Evolutionary conservation across 176 grass and related monocot genomes (phyloP).

Genomic region (Sorghum bicolor): Sorghum_bicolor_NCBIv3 NC_012871.2:71383501-71384000

Average conservation of each 20-base stretch:
- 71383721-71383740: too few species aligned
- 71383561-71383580: too few species aligned
- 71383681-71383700: too few species aligned
- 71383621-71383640: too few species aligned
- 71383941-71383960: constrained; percentile 36
- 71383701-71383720: too few species aligned
- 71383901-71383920: constrained; percentile 45
- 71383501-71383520: too few species aligned
- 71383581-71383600: too few species aligned
- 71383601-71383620: too few species aligned
- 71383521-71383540: too few species aligned
- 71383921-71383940: constrained; percentile 55
- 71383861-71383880: constrained; percentile 28
- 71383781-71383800: background rate
- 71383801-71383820: background rate
- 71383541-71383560: too few species aligned
- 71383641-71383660: too few species aligned
- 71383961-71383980: constrained; percentile 59
- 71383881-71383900: constrained; percentile 47
- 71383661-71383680: too few species aligned
- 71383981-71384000: constrained; percentile 63
- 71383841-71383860: background rate
- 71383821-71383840: background rate
- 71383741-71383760: background rate
- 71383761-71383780: background rate